Conservation (phyloP, 257 asterid genomes). For the Rhazya stricta region DNA sequence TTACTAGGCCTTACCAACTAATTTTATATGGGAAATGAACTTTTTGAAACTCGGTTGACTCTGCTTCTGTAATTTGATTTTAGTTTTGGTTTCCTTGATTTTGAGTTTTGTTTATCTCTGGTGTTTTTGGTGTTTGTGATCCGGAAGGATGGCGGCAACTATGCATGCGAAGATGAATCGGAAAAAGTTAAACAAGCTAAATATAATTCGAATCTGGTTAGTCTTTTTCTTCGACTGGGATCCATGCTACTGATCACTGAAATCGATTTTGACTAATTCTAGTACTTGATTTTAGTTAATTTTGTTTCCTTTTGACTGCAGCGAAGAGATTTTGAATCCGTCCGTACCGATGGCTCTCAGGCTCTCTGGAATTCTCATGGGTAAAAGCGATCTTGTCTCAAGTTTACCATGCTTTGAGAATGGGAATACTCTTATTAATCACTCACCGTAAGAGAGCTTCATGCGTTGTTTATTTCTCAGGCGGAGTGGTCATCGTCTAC, state of each 20-base stretch:
- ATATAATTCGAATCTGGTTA: slow-evolving; percentile 42
- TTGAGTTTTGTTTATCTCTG: background rate
- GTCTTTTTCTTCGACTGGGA: background rate
- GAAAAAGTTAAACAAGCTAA: slow-evolving; percentile 62
- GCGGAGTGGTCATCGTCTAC: slow-evolving; percentile 94
- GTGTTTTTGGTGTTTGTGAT: slow-evolving; percentile 8
- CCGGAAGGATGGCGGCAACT: slow-evolving; percentile 95
- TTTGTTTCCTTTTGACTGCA: slow-evolving; percentile 11
- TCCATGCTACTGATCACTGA: background rate
- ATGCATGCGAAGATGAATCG: slow-evolving; percentile 73
- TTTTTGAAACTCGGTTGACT: background rate
- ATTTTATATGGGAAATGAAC: background rate
- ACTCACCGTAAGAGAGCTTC: background rate
- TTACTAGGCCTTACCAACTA: background rate
- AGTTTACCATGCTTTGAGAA: background rate
- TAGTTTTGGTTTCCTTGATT: background rate
- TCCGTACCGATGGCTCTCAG: slow-evolving; percentile 95
- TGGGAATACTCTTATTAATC: slow-evolving; percentile 2
- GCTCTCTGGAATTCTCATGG: slow-evolving; percentile 97
- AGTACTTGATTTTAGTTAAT: slow-evolving; percentile 10
- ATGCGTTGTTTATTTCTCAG: slow-evolving; percentile 26
- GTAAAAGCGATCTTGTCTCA: slow-evolving; percentile 28
- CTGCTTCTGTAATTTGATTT: background rate
- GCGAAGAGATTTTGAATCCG: slow-evolving; percentile 88
- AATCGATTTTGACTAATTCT: background rate